Evolutionary conservation across 495 filamentous ascomycete species (phyloP).

Genomic region (Emericellopsis terricola): DNA sequence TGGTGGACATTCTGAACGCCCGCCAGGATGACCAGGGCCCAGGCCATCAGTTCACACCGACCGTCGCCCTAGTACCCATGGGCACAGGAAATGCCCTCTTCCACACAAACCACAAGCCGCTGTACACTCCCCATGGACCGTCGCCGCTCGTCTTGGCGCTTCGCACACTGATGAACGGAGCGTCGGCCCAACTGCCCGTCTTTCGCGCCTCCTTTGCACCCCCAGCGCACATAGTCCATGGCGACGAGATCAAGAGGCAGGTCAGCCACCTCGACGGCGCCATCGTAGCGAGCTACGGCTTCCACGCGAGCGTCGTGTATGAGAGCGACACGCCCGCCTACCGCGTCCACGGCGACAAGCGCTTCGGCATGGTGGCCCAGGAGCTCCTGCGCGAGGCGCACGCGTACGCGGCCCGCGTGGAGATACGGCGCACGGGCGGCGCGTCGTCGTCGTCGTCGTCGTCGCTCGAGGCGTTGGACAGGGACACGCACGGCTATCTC

Average conservation of each 20-base stretch:
- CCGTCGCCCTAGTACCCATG: constrained; percentile 49
- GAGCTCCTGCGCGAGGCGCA: constrained; percentile 52
- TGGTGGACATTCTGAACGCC: constrained; percentile 62
- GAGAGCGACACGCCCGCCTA: constrained; percentile 71
- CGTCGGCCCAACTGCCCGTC: constrained; percentile 24
- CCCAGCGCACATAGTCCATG: constrained; percentile 34
- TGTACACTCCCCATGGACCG: constrained; percentile 4
- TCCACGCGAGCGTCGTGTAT: constrained; percentile 74
- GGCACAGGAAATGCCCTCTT: constrained; percentile 87
- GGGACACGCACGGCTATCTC: constrained; percentile 48
- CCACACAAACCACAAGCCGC: constrained; percentile 36
- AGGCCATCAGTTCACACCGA: constrained; percentile 19
- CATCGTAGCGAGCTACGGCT: constrained; percentile 72
- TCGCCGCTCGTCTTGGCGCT: constrained; percentile 29
- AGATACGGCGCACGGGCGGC: constrained; percentile 7
- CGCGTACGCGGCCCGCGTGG: constrained; percentile 44
- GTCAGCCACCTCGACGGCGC: constrained; percentile 41
- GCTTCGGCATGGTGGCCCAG: constrained; percentile 70
- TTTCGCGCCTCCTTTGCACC: constrained; percentile 51
- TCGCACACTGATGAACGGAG: constrained; percentile 37
- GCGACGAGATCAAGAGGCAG: not conserved
- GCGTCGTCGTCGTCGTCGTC: constrained; percentile 4
- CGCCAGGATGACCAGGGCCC: not conserved
- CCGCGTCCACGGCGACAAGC: constrained; percentile 49
- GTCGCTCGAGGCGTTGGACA: constrained; percentile 13